Evolutionary conservation across 1,284 basidiomycete genomes (phyloP), one percentile per base, ranked within the genome.

Genomic region (Mrakiaceae sp.): DNA sequence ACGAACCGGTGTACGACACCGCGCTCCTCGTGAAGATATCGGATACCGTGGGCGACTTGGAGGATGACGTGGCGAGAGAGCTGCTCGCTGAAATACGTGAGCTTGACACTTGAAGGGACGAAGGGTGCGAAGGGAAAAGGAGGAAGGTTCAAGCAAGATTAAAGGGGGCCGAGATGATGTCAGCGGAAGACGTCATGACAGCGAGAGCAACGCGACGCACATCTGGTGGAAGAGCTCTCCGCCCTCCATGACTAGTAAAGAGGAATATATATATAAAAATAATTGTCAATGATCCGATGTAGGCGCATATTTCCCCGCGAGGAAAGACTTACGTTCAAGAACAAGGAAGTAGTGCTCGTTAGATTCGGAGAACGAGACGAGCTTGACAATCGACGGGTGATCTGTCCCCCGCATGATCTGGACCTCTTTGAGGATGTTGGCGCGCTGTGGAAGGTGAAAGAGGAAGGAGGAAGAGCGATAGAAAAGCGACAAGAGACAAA

Each of bases 161-260:
- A 27, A 6, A 40, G 48, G 16, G 51, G 39, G 49, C 10, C 9
- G 42, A 46, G 27, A 27, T 27, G 27, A 27, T 27, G 27, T 27
- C 27, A 27, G 27, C 27, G 27, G 27, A 27, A 27, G 27, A 27
- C 27, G 27, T 27, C 27, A 27, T 27, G n/a, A 49, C 42, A 44
- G 43, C 16, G 40, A 27, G 27, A 1, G 27, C 27, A 27, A 27
- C 27, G 51, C n/a, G 55, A 58, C 67, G 51, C 66, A 73, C 70
- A 98, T 99, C 76, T 98, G 96, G 76, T 98, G 95, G 80, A 99
- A 99, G 1, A 99, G 82, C 76, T 99, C 96, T 70, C 96, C 96
- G 67, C 96, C 96, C 73, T 90, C 88, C 90, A 95, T 88, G 52
- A 95, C 89, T 92, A 70, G 27, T n/a, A 69, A 60, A 44, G 16